Conservation (phyloP, 345 rosid genomes). For the Syzygium oleosum region DNA sequence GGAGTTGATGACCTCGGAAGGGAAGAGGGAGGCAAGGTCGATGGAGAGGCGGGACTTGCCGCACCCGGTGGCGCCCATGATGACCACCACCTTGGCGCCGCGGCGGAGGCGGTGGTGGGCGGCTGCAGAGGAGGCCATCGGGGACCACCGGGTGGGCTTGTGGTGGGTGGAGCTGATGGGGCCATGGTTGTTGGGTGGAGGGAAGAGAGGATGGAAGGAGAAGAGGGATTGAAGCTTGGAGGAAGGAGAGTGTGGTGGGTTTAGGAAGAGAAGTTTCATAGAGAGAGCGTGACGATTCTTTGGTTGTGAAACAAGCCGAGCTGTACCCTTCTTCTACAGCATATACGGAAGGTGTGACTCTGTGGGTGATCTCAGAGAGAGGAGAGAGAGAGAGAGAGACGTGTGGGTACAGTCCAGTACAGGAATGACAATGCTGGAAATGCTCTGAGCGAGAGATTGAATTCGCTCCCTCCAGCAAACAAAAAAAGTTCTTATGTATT, state of each 20-base stretch:
- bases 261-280: conserved; percentile 3
- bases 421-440: neutral
- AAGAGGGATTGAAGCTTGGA: neutral
- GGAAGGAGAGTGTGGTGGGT: neutral
- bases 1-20: conserved; percentile 67
- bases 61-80: conserved; percentile 86
- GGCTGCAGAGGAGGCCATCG: conserved; percentile 3
- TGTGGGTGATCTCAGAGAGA: neutral
- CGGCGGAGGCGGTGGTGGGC: neutral
- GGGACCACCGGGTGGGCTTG: neutral
- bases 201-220: neutral
- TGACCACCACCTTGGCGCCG: conserved; percentile 57
- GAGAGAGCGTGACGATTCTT: neutral
- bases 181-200: neutral
- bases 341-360: neutral
- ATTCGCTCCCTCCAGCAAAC: neutral
- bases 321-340: neutral
- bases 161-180: neutral
- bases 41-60: conserved; percentile 79
- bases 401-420: neutral
- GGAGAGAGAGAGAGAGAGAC: neutral
- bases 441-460: neutral
- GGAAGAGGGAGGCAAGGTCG: conserved; percentile 52
- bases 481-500: neutral
- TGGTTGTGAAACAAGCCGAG: neutral